Base-by-base conservation (phyloP, 2,329 filamentous ascomycete species). In the Raffaelea arxii region DNA sequence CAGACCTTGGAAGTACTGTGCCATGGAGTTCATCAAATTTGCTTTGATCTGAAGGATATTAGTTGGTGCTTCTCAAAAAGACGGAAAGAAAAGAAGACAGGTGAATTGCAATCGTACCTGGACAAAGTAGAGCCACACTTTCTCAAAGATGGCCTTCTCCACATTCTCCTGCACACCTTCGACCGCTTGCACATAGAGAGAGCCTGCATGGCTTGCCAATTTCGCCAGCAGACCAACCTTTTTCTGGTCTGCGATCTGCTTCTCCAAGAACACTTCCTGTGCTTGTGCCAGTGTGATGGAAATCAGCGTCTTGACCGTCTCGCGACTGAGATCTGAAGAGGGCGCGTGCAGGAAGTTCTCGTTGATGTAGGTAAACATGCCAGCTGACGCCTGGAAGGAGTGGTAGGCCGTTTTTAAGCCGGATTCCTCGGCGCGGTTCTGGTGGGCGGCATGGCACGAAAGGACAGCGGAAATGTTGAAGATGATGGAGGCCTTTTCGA, bases 311-410 rank as follows among this genome's bases (percentile, higher is more conserved):
- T 96, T 96, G 58, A 98, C 88, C 0, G 92, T 98, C 43, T 98
- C 91, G 50, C 92, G 74, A 62, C 90, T 97, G 41, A 98, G 68
- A 60, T 98, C 92, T n/a, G 87, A 90, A 9, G 90, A 96, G 1
- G 94, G 92, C 2, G 92, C 92, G 59, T 98, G 92, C 30, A 98
- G 72, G 62, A 98, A 98, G 68, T 98, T 98, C 68, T 98, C 92
- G 66, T 98, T 98, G 70, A 98, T 98, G 60, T 98, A 98, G 45
- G 91, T 97, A 65, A 97, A 98, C 92, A 98, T 98, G 69, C 92
- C 92, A 10, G 92, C 92, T 7, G 91, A 90, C 36, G 92, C 92
- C 65, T 98, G 92, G 69, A 97, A 97, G 19, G 90, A 96, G 65
- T 98, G 91, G 62, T 97, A 98, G 18, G 92, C 88, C 14, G 89